Conservation (phyloP, 345 rosid genomes). For the Dipteronia sinensis region DNA sequence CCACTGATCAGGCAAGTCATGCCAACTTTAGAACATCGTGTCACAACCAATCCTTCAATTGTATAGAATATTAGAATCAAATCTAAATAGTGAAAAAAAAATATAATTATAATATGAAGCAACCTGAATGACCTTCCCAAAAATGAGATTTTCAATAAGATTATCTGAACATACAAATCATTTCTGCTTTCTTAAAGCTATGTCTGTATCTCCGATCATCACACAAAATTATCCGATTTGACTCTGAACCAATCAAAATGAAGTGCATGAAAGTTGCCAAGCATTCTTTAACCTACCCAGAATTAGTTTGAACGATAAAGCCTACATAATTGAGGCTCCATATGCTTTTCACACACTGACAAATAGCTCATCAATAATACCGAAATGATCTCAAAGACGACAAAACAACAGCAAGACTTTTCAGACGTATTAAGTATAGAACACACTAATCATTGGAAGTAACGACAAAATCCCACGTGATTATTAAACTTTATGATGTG, state of each 20-base stretch:
- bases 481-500: not conserved
- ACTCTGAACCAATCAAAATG: not conserved
- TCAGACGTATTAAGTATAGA: too few species aligned
- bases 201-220: too few species aligned
- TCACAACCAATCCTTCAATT: not conserved
- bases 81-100: too few species aligned
- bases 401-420: not conserved
- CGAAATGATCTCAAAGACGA: not conserved
- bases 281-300: not conserved
- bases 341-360: not conserved
- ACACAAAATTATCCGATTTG: not conserved
- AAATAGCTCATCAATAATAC: not conserved
- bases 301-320: not conserved
- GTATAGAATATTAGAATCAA: not conserved
- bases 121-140: not conserved
- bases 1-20: not conserved
- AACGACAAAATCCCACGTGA: not conserved
- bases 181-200: not conserved
- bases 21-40: not conserved
- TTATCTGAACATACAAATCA: not conserved
- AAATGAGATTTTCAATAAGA: not conserved
- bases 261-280: not conserved
- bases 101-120: not conserved
- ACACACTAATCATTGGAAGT: not conserved
- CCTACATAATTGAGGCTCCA: not conserved